Conservation (phyloP, 2,329 filamentous ascomycete species). For the Whalleya microplaca region DNA sequence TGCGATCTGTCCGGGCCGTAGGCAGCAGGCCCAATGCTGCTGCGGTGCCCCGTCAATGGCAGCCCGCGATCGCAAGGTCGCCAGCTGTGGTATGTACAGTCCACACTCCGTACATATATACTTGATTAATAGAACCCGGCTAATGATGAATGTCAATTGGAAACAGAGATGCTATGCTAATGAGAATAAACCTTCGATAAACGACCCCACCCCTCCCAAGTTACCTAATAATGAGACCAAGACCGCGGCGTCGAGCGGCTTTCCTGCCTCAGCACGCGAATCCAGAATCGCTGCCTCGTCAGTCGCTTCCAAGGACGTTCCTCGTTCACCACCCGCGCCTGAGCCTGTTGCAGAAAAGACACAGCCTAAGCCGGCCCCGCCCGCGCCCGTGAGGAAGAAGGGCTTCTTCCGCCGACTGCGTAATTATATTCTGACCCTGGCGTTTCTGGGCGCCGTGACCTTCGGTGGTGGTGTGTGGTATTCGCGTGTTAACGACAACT, state of each 20-base stretch:
- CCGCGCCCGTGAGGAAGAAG: slow-evolving; percentile 60
- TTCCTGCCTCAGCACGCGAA: slow-evolving; percentile 40
- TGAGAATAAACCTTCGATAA: slow-evolving; percentile 53
- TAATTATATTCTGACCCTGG: slow-evolving; percentile 75
- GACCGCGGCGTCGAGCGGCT: slow-evolving; percentile 50
- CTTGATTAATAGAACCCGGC: background rate
- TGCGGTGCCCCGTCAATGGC: slow-evolving; percentile 63
- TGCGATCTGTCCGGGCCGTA: slow-evolving; percentile 66
- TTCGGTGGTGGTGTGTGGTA: slow-evolving; percentile 92
- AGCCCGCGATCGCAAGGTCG: slow-evolving; percentile 45
- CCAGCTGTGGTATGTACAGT: slow-evolving; percentile 39
- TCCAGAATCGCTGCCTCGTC: slow-evolving; percentile 43
- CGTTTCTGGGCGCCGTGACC: slow-evolving; percentile 74
- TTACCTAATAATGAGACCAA: slow-evolving; percentile 58
- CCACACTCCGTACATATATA: background rate
- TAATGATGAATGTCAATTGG: slow-evolving; percentile 28
- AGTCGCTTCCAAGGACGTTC: slow-evolving; percentile 43
- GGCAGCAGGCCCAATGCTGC: slow-evolving; percentile 58
- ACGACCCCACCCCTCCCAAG: slow-evolving; percentile 53
- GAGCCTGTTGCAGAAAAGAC: slow-evolving; percentile 37
- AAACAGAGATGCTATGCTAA: slow-evolving; percentile 61
- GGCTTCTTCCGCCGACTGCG: slow-evolving; percentile 73
- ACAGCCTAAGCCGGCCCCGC: slow-evolving; percentile 39
- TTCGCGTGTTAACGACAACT: slow-evolving; percentile 92
- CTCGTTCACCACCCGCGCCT: slow-evolving; percentile 44